Conservation (phyloP, 2,329 filamentous ascomycete genomes). For the Exutisphaerella laricina region DNA sequence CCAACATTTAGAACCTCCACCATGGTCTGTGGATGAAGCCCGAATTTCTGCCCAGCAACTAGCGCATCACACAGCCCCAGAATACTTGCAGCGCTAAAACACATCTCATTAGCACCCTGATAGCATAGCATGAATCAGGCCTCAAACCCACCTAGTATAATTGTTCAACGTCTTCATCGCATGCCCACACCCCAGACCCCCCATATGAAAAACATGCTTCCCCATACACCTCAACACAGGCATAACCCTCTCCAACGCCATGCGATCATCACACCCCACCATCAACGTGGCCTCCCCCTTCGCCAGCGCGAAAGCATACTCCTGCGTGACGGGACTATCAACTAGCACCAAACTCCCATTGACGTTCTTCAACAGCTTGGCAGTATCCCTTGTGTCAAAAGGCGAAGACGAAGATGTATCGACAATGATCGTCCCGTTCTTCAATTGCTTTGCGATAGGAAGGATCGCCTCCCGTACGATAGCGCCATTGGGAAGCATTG, state of each 20-base stretch:
- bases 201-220: slow-evolving; percentile 32
- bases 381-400: slow-evolving; percentile 29
- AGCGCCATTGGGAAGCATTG: slow-evolving; percentile 31
- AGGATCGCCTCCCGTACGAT: slow-evolving; percentile 28
- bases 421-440: slow-evolving; percentile 25
- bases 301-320: slow-evolving; percentile 29
- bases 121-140: no score
- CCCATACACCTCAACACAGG: slow-evolving; percentile 31
- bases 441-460: slow-evolving; percentile 23
- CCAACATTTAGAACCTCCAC: slow-evolving; percentile 38
- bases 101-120: no score
- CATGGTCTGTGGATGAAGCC: slow-evolving; percentile 33
- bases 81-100: slow-evolving; percentile 25
- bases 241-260: slow-evolving; percentile 26
- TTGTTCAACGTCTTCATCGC: slow-evolving; percentile 35
- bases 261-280: slow-evolving; percentile 28
- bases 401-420: slow-evolving; percentile 32
- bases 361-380: slow-evolving; percentile 22
- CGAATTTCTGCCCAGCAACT: slow-evolving; percentile 32
- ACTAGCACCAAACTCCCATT: slow-evolving; percentile 27
- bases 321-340: slow-evolving; percentile 32
- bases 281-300: slow-evolving; percentile 31
- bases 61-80: slow-evolving; percentile 28
- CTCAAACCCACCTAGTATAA: no score
- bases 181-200: slow-evolving; percentile 29